phyloP scores from a whole-genome alignment of 257 asterid genomes.

The Paraleonurus japonicus region DNA sequence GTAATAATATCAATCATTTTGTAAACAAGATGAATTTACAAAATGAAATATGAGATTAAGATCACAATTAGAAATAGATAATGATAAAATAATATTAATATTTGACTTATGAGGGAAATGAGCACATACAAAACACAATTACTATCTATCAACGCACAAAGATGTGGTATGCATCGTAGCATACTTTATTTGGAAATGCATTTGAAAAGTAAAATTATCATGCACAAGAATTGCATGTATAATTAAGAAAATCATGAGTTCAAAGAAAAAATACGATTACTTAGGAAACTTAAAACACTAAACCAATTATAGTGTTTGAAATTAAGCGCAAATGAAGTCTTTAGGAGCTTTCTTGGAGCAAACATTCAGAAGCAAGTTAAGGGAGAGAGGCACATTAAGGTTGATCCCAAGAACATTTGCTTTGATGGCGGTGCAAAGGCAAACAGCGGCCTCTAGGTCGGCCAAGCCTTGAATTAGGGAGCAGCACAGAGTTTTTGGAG shows the following conservation, averaged over 20 bases:
- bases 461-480: conserved; percentile 44
- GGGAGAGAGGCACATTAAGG: conserved; percentile 53
- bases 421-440: conserved; percentile 67
- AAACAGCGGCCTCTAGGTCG: conserved; percentile 55
- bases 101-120: too few relatives aligned
- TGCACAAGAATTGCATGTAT: not conserved
- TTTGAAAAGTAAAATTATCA: not conserved
- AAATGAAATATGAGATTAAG: too few relatives aligned
- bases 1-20: too few relatives aligned
- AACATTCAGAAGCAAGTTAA: conserved; percentile 45
- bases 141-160: too few relatives aligned
- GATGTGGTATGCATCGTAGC: too few relatives aligned
- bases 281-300: too few relatives aligned
- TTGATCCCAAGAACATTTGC: conserved; percentile 60
- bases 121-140: too few relatives aligned
- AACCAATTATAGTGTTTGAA: too few relatives aligned
- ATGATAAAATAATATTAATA: too few relatives aligned
- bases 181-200: not conserved
- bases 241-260: too few relatives aligned
- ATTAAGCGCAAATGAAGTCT: conserved; percentile 48
- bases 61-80: too few relatives aligned
- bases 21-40: too few relatives aligned
- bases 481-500: conserved; percentile 53
- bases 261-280: not conserved
- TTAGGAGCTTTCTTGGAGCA: conserved; percentile 53